Conservation (phyloP, 2,329 filamentous ascomycete species). For the Talaromyces sp. region DNA sequence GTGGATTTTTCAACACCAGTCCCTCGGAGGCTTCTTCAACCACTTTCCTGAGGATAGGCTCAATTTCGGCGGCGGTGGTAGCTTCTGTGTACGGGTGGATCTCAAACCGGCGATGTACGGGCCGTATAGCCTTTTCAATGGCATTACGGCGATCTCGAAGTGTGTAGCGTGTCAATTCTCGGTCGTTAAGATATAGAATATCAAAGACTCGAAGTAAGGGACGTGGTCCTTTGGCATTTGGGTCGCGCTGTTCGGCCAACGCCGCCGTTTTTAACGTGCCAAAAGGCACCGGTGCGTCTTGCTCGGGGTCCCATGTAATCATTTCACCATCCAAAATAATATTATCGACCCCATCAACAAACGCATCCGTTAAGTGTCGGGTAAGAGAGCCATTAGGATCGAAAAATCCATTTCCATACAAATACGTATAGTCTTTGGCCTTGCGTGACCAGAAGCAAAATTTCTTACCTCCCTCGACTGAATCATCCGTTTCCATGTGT, state of each 20-base stretch:
- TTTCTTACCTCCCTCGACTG: slow-evolving; percentile 62
- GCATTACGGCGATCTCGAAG: slow-evolving; percentile 75
- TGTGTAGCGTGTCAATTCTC: slow-evolving; percentile 74
- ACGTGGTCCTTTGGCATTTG: slow-evolving; percentile 60
- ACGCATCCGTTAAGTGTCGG: slow-evolving; percentile 71
- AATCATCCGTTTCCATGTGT: slow-evolving; percentile 75
- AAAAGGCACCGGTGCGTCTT: slow-evolving; percentile 82
- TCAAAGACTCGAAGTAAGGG: slow-evolving; percentile 87
- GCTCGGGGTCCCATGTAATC: slow-evolving; percentile 92
- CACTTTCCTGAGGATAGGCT: slow-evolving; percentile 73
- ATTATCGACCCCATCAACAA: slow-evolving; percentile 72
- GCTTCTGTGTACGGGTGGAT: slow-evolving; percentile 70
- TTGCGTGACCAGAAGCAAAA: slow-evolving; percentile 95
- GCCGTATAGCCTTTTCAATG: slow-evolving; percentile 65
- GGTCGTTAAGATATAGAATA: slow-evolving; percentile 81
- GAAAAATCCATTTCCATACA: slow-evolving; percentile 75
- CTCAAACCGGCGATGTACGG: slow-evolving; percentile 73
- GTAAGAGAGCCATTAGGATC: slow-evolving; percentile 76
- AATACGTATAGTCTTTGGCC: slow-evolving; percentile 91
- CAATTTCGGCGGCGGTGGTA: slow-evolving; percentile 66
- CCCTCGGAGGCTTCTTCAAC: slow-evolving; percentile 86
- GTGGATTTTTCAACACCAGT: slow-evolving; percentile 87
- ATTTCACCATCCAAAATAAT: slow-evolving; percentile 96
- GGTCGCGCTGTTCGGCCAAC: slow-evolving; percentile 71
- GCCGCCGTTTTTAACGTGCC: slow-evolving; percentile 92